Evolutionary conservation across 768 basidiomycete genomes (phyloP), one percentile per base, ranked within the genome.

Genomic region (Boletus subparvulus): DNA sequence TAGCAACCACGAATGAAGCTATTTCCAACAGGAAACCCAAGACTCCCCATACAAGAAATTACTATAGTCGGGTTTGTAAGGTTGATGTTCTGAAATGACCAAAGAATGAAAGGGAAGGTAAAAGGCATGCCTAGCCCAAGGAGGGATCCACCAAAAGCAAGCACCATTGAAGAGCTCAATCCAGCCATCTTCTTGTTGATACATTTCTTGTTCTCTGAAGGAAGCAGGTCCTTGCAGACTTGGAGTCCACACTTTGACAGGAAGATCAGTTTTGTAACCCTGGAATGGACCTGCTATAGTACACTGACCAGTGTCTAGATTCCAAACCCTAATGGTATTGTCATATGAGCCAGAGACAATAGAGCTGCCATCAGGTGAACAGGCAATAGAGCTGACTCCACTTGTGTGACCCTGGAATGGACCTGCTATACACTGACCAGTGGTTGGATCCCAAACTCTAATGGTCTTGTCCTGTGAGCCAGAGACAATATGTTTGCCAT

Each of bases 11-110:
- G 9, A 30, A 10, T 2, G 30, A 30, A 33, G 21, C 42, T 21
- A 62, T 40, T 54, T 59, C 61, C 61, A 63, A 17, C 61, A 62
- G 1, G 26, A 35, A 3, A 4, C 2, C 61, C 61, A 63, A 16
- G 61, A 59, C 16, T 62, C 52, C 26, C 61, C 61, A 54, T 54
- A 60, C 4, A 24, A 2, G 33, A 47, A 63, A 14, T 41, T 3
- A 36, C 33, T 46, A 8, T 33, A 35, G 30, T 61, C 60, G 19
- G 49, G 47, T 16, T 30, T 57, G 41, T 52, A 61, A 26, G 14
- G 26, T 14, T 24, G 8, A 10, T 42, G n/a, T 26, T 19, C 24
- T 43, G 60, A 61, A 13, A 52, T 62, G 5, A 61, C 43, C 30
- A 61, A 45, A 21, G 37, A 16, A 32, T 61, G 60, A 4, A 7